Percentiles rank a stretch among this genome's conserved stretches.
Conservation (phyloP, 1,139 yeast genomes). For the Candida sp. region DNA sequence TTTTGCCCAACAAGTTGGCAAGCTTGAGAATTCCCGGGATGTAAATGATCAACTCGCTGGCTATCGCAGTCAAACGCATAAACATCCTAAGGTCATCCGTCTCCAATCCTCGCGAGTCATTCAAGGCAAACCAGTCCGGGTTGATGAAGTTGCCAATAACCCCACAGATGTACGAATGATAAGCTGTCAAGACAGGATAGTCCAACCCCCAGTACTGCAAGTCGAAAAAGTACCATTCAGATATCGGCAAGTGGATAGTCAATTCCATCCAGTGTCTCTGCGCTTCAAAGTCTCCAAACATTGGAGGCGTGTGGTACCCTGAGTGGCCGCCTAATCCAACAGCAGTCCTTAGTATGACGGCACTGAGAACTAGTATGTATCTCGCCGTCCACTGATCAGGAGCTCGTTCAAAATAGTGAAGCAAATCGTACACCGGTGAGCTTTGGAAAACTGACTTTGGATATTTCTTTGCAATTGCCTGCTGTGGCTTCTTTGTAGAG, state of each 20-base stretch:
- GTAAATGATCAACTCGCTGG: slow-evolving; percentile 75
- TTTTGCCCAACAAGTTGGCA: slow-evolving; percentile 68
- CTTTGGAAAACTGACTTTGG: slow-evolving; percentile 23
- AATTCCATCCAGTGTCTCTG: slow-evolving; percentile 99
- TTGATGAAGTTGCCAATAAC: slow-evolving; percentile 67
- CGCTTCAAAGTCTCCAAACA: slow-evolving; percentile 97
- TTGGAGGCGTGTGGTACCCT: slow-evolving; percentile 70
- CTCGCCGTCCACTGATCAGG: slow-evolving; percentile 92
- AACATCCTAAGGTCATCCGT: slow-evolving; percentile 67
- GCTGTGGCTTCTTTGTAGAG: neutral
- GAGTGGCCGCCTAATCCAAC: slow-evolving; percentile 91
- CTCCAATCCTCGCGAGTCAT: slow-evolving; percentile 78
- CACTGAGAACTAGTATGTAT: slow-evolving; percentile 74
- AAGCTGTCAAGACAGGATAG: slow-evolving; percentile 97
- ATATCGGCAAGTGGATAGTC: slow-evolving; percentile 74
- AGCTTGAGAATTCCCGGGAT: slow-evolving; percentile 81
- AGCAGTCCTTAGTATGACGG: slow-evolving; percentile 79
- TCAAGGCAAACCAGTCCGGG: slow-evolving; percentile 76
- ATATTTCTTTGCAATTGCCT: slow-evolving; percentile 1
- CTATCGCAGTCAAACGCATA: slow-evolving; percentile 81
- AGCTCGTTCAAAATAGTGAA: slow-evolving; percentile 52
- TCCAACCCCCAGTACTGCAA: slow-evolving; percentile 96
- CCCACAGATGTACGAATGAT: slow-evolving; percentile 85
- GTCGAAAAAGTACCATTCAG: slow-evolving; percentile 89
- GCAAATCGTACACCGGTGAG: slow-evolving; percentile 45